A percentile compares a stretch with the other conserved stretches of the same genome.
Evolutionary conservation across 2,329 filamentous ascomycete species (phyloP).

Genomic region (Pleoardoris graminearum): DNA sequence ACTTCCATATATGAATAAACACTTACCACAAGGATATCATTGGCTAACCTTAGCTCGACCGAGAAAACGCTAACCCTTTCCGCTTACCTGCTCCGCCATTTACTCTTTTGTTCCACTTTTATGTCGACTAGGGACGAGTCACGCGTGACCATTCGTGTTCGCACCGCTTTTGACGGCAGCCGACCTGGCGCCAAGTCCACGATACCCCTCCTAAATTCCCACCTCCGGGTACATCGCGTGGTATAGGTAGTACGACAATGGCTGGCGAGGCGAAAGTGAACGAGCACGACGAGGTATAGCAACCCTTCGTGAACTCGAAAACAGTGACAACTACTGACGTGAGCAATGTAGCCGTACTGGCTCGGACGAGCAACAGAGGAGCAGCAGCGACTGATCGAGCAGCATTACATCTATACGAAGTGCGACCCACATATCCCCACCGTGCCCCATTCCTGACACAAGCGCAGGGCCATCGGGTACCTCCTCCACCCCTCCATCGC

Average conservation of each 20-base stretch:
- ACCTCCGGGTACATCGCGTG: neutral
- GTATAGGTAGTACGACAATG: neutral
- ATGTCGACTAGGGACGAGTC: neutral
- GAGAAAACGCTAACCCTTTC: neutral
- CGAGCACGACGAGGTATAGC: neutral
- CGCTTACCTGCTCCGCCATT: neutral
- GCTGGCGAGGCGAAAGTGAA: neutral
- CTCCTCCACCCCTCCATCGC: slow-evolving; percentile 30
- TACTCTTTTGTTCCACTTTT: neutral
- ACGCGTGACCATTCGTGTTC: neutral
- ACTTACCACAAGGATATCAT: too few relatives aligned
- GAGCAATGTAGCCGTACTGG: slow-evolving; percentile 30
- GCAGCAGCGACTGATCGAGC: slow-evolving; percentile 32
- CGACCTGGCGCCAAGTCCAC: neutral
- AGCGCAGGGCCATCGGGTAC: slow-evolving; percentile 28
- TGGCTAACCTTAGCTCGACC: too few relatives aligned
- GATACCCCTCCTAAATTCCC: neutral
- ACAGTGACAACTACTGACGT: neutral
- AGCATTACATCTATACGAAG: slow-evolving; percentile 35
- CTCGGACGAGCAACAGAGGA: slow-evolving; percentile 31
- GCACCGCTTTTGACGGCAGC: neutral
- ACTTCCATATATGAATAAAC: too few relatives aligned
- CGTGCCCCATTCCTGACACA: neutral
- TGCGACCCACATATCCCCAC: too few relatives aligned
- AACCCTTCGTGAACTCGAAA: too few relatives aligned